Base-by-base conservation (phyloP, 768 basidiomycete species). In the Tubosaeta sp. region DNA sequence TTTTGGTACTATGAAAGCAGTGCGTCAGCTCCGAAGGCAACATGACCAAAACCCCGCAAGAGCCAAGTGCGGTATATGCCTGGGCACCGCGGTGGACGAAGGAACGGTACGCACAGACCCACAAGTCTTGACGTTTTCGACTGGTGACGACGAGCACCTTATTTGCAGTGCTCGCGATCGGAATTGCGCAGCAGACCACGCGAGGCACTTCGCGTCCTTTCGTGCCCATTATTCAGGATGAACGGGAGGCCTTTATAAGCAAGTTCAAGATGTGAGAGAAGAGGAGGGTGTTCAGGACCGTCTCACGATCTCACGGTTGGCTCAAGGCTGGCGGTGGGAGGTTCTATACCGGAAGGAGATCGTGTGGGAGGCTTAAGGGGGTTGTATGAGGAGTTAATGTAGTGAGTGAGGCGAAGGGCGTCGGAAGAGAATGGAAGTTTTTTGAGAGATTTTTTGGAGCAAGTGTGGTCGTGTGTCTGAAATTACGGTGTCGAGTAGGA, bases 161-260 rank as follows among this genome's bases (percentile, higher is more conserved):
- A 68, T 82, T 83, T 6, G 83, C 81, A 26, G 84, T 72, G 57
- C 84, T 79, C 43, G 82, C 74, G 59, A 93, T 89, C 50, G 91
- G 91, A 52, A 93, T 93, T 46, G 91, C 91, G 66, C 91, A 92
- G 72, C 91, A 93, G 60, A 93, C 91, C 69, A 93, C 79, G 67
- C 91, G 86, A 50, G 91, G 91, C 46, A 81, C 80, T 50, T 85
- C 71, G 59, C 90, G 83, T 64, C 88, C 89, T 77, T 91, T 90
- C 59, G 82, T 80, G 60, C 72, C 71, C 75, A 77, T 78, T 59
- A 55, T 57, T 56, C 6, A 46, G 44, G 39, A 39, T 16, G 54
- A 45, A 39, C 41, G 34, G 17, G 16, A 39, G 46, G 50, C 29
- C 46, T 46, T 50, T 52, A 35, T 42, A 48, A 38, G 14, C 35